Evolutionary conservation across 352 stramenopile genomes (phyloP), one percentile per base, ranked within the genome.

Genomic region (Achlya hypogyna): DNA sequence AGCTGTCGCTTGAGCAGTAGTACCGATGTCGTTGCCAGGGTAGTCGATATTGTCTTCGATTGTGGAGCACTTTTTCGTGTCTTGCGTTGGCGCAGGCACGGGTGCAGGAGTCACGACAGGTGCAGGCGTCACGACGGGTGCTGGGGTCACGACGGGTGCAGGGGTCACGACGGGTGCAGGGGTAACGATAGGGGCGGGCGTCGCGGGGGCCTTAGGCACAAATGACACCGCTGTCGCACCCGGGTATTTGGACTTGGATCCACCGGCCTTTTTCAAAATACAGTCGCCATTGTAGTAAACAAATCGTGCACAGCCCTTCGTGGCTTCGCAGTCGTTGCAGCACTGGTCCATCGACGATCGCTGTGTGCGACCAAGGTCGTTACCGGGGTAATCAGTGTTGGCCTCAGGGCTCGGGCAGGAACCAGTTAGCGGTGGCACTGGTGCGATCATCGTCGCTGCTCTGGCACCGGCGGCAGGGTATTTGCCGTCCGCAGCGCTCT

Each of bases 21-120:
- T 75, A 43, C 60, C 66, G 54, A 79, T 64, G 49, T 77, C 70
- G 35, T 75, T 74, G 28, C 64, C 74, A 20, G 35, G 59, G 49
- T 71, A 77, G 49, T 78, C 73, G n/a, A 69, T 58, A 51, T 72
- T 10, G 2, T 63, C 42, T 32, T 63, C 54, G 38, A 63, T 10
- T 18, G 8, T 23, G 12, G 54, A 63, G 42, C 54, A 63, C 25
- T 2, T 63, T 12, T n/a, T n/a, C n/a, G n/a, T n/a, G n/a, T n/a
- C n/a, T n/a, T n/a, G n/a, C n/a, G n/a, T n/a, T n/a, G n/a, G n/a
- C n/a, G n/a, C n/a, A n/a, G n/a, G n/a, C n/a, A n/a, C n/a, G n/a
- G n/a, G n/a, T n/a, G n/a, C n/a, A n/a, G n/a, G n/a, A n/a, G n/a
- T n/a, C n/a, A n/a, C n/a, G n/a, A n/a, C n/a, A n/a, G n/a, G n/a